phyloP scores from a whole-genome alignment of 2,329 filamentous ascomycete species.

The Neofusicoccum ribis region DNA sequence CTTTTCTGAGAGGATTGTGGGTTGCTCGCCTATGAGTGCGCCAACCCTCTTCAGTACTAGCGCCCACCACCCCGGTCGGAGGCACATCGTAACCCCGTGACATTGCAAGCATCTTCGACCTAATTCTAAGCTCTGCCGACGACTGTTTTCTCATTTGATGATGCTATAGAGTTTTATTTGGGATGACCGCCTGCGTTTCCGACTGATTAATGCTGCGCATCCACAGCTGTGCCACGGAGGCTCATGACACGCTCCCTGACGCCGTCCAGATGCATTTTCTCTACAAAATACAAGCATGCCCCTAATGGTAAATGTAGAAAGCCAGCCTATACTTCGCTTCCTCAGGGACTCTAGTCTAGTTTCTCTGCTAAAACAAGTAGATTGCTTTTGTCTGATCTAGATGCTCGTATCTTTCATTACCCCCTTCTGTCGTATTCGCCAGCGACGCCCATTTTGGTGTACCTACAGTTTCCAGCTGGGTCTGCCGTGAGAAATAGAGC shows the following conservation, averaged over 20 bases:
- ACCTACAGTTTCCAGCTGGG: neutral
- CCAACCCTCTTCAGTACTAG: neutral
- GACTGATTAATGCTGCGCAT: neutral
- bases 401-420: neutral
- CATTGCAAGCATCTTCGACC: constrained; percentile 10
- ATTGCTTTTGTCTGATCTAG: too few species aligned
- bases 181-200: neutral
- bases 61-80: neutral
- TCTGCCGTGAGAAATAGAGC: neutral
- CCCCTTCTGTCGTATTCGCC: constrained; percentile 1
- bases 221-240: neutral
- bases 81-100: neutral
- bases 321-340: too few species aligned
- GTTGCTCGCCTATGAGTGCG: constrained; percentile 8
- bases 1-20: constrained; percentile 20
- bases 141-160: neutral
- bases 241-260: neutral
- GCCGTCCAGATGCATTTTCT: too few species aligned
- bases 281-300: too few species aligned
- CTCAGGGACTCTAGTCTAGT: too few species aligned
- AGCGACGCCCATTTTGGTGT: neutral
- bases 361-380: neutral
- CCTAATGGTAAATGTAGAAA: too few species aligned
- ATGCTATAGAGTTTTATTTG: neutral
- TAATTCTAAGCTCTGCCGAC: constrained; percentile 2